Evolutionary conservation across 768 basidiomycete genomes (phyloP), one percentile per base, ranked within the genome.

Genomic region (Lactarius indigo): DNA sequence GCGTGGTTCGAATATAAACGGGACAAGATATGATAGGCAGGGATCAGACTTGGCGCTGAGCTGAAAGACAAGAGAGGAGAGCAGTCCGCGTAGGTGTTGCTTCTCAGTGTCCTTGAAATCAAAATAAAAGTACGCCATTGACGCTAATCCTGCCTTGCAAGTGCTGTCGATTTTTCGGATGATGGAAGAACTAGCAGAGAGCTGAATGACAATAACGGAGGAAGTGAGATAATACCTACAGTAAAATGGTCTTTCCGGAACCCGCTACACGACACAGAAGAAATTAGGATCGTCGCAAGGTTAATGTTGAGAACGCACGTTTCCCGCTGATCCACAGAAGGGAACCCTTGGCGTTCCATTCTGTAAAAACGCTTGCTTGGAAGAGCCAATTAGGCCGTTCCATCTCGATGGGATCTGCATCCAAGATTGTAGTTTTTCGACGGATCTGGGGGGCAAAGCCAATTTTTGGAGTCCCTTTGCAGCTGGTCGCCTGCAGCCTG

Each of bases 401-500:
- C 59, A 17, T 20, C 41, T 28, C 15, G 52, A 8, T 55, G 64
- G 26, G 6, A 23, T 15, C 37, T 23, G 10, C n/a, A 31, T 1
- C 30, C 64, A 15, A 28, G 42, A 50, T 44, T 65, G 54, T 57
- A 33, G 30, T 57, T 57, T 18, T 23, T 13, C 52, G 35, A 65
- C n/a, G 64, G 64, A 15, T 65, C 59, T 23, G 64, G 64, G 1
- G 64, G 64, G 5, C 28, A 35, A 10, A 65, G 59, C 64, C 64
- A 65, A 15, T 26, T 13, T 6, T 12, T 30, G 17, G 54, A 23
- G 7, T 44, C 23, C 2, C 2, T 4, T 50, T 59, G 59, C 39
- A 65, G 5, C 28, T 31, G 35, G 5, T 64, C 47, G 3, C 57
- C 64, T 64, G 35, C n/a, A 15, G 26, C 1, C 9, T 2, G 1